Base-by-base conservation (phyloP, 2,329 filamentous ascomycete species). In the Berkeleyomyces basicola region DNA sequence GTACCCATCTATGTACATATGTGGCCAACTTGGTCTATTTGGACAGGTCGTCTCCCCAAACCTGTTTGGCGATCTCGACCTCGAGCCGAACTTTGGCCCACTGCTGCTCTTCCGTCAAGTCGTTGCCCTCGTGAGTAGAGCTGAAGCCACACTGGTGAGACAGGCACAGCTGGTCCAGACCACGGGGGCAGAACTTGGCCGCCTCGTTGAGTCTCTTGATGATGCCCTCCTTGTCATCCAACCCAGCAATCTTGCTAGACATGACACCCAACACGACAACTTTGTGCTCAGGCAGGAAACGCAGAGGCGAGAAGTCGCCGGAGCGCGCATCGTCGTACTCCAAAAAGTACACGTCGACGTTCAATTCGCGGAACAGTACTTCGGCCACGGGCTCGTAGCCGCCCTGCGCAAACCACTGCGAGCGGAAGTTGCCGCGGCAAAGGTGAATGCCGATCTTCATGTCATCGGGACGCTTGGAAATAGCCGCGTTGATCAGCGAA, bases 391-490 rank as follows among this genome's bases (percentile, higher is more conserved):
- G 77, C 70, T 85, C 82, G 69, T 85, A 85, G 16, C 80, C 80
- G 49, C 82, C 82, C 69, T 84, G 80, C 64, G 80, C 81, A 71
- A 85, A 85, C 72, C 84, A 82, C 65, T 82, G 77, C 40, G 78
- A 80, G 67, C 81, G 79, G 68, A 84, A 85, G 74, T 85, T 85
- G 62, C 78, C 73, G 68, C 73, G 67, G 70, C 73, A 75, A 65
- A 90, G 75, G 71, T 90, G 87, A 10, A 90, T 80, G 14, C 87
- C 86, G 2, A 89, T 75, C 68, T 88, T 84, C 72, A 90, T 79
- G 67, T 86, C 85, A 3, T 75, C 73, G 0, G 85, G 84, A 0
- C 82, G 77, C 66, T 77, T 76, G 33, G 76, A 74, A 68, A 88
- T 79, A 70, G 82, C 84, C 70, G 86, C 83, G 70, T 89, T 89